Base-by-base conservation (phyloP, 257 asterid species). In the Solanum chilense region DNA sequence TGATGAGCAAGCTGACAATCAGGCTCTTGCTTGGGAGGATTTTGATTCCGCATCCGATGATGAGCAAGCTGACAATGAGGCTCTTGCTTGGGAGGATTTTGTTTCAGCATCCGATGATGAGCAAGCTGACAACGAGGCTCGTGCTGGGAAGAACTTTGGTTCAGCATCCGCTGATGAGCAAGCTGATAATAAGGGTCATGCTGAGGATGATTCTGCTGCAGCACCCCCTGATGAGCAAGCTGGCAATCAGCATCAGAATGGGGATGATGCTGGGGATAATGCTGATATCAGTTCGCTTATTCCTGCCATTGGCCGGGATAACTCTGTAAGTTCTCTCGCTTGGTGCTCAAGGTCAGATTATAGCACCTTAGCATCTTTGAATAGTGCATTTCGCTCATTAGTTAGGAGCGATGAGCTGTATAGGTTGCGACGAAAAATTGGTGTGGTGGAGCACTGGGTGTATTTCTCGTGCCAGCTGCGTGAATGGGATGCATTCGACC, bases 401-500 rank as follows among this genome's bases (percentile, higher is more conserved):
- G 82, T 97, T 85, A 88, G 94, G 86, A 91, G 90, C 13, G 99
- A 98, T 9, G 96, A 94, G 87, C 92, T 97, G 21, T 97, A 96
- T 64, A 89, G 87, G 76, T 69, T 93, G 88, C 93, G 99, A 92
- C 91, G 98, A 73, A 83, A 85, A 58, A 82, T 81, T 18, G 94
- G 93, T 18, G 90, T 97, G 9, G 89, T 97, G 18, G 99, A 97
- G 92, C 98, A 96, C 89, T 97, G 99, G 99, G 98, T 97, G 85
- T 97, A 96, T 84, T 95, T 97, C 86, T 96, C 99, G 0, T 93
- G 99, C 95, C 97, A 94, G 87, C 88, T 93, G 86, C 98, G 92
- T n/a, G 99, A 95, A 85, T 97, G 99, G 99, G 99, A 94, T 33
- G 99, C 98, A 3, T 97, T 97, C 80, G 99, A 97, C 90, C 99